Evolutionary conservation across 2,329 filamentous ascomycete species (phyloP).

Genomic region (Colletotrichum sp.): DNA sequence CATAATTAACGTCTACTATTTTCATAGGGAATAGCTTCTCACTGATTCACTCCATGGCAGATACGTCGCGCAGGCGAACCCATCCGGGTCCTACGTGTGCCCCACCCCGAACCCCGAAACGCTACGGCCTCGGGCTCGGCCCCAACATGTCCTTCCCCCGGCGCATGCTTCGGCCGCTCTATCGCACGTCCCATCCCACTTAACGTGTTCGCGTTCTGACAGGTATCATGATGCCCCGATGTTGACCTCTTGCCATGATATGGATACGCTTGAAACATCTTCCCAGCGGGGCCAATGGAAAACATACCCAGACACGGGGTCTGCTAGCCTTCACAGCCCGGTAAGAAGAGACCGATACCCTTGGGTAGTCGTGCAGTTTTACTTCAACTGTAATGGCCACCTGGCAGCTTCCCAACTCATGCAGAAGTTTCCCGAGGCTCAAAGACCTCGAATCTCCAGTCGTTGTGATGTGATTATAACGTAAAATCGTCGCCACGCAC

Average conservation of each 20-base stretch:
- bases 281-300: neutral
- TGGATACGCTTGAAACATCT: neutral
- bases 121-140: neutral
- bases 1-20: neutral
- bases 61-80: neutral
- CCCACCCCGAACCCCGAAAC: neutral
- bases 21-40: neutral
- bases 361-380: neutral
- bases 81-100: neutral
- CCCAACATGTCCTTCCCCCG: neutral
- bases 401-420: neutral
- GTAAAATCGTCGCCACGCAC: accelerated
- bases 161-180: neutral
- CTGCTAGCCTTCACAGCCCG: neutral
- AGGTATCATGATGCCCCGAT: neutral
- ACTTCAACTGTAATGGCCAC: neutral
- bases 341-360: neutral
- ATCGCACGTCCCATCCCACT: neutral
- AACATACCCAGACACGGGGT: neutral
- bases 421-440: neutral
- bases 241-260: neutral
- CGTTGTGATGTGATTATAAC: neutral
- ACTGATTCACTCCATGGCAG: accelerated
- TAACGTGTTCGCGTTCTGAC: neutral
- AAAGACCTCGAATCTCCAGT: neutral